phyloP scores from a whole-genome alignment of 345 rosid species.

The Hibiscus trionum region DNA sequence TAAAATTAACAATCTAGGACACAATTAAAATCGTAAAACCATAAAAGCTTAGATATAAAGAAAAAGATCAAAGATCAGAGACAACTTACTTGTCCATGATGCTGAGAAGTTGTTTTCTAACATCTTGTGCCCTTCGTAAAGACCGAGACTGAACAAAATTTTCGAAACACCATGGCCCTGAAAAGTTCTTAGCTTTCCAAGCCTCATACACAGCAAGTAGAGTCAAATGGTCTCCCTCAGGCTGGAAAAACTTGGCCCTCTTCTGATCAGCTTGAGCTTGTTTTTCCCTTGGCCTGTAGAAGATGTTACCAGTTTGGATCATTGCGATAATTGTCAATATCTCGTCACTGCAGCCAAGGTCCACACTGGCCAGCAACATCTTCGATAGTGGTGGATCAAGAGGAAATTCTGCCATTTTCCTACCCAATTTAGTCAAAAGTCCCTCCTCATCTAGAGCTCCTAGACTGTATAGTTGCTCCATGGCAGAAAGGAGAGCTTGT shows the following conservation, averaged over 20 bases:
- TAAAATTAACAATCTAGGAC: not conserved
- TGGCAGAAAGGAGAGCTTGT: slow-evolving; percentile 79
- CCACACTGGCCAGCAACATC: slow-evolving; percentile 91
- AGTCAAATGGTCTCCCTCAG: slow-evolving; percentile 92
- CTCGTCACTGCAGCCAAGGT: slow-evolving; percentile 94
- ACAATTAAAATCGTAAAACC: not conserved
- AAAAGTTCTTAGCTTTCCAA: slow-evolving; percentile 84
- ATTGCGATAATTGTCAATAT: slow-evolving; percentile 79
- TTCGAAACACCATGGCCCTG: slow-evolving; percentile 90
- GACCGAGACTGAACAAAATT: slow-evolving; percentile 80
- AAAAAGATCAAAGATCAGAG: not conserved
- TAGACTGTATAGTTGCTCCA: slow-evolving; percentile 77
- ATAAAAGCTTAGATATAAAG: not conserved
- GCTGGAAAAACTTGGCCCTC: slow-evolving; percentile 85
- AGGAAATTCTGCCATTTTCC: slow-evolving; percentile 97
- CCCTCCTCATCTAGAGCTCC: slow-evolving; percentile 94
- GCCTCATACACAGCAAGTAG: slow-evolving; percentile 86
- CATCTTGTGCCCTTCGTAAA: slow-evolving; percentile 74
- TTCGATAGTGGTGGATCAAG: slow-evolving; percentile 84
- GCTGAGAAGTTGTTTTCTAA: slow-evolving; percentile 82
- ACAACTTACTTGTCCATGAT: slow-evolving; percentile 77
- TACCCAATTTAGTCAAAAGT: slow-evolving; percentile 78
- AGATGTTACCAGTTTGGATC: slow-evolving; percentile 87
- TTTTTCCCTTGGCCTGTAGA: slow-evolving; percentile 85
- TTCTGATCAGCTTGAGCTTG: slow-evolving; percentile 96